Evolutionary conservation across 106 monocot genomes (phyloP).

Genomic region (Dendrobium huoshanense): DNA sequence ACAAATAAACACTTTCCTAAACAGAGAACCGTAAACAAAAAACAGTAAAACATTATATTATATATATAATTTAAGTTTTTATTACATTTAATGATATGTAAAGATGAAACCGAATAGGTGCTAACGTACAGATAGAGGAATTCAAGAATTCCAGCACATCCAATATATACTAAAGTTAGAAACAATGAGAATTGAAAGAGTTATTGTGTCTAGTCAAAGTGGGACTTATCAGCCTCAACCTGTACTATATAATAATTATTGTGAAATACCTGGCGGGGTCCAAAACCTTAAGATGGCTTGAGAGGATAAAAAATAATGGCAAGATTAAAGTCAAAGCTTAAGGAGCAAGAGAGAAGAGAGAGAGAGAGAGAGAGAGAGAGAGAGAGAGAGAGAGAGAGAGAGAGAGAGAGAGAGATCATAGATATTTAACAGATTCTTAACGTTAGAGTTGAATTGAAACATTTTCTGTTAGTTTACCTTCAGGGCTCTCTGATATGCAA

Average conservation of each 20-base stretch:
- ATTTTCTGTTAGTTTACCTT: constrained; percentile 17
- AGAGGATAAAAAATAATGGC: neutral
- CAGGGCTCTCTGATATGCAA: constrained; percentile 67
- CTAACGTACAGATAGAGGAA: too few relatives aligned
- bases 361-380: neutral
- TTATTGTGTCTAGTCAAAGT: neutral
- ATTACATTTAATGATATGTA: too few relatives aligned
- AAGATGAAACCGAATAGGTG: too few relatives aligned
- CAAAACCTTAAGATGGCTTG: neutral
- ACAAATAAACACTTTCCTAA: too few relatives aligned
- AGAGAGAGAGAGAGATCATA: neutral
- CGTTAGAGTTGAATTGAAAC: neutral
- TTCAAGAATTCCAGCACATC: too few relatives aligned
- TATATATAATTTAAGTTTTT: too few relatives aligned
- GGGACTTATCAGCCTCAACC: neutral
- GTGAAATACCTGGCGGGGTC: neutral
- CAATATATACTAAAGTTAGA: neutral
- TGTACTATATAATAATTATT: neutral
- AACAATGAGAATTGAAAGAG: neutral
- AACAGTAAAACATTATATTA: too few relatives aligned
- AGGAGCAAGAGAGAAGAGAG: neutral
- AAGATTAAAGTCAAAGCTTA: neutral
- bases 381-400: neutral
- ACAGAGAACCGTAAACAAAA: too few relatives aligned
- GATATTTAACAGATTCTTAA: neutral